A percentile compares a stretch with the other conserved stretches of the same genome.
Conservation (phyloP, 805 yeast species). For the Ogataea angusta region DNA sequence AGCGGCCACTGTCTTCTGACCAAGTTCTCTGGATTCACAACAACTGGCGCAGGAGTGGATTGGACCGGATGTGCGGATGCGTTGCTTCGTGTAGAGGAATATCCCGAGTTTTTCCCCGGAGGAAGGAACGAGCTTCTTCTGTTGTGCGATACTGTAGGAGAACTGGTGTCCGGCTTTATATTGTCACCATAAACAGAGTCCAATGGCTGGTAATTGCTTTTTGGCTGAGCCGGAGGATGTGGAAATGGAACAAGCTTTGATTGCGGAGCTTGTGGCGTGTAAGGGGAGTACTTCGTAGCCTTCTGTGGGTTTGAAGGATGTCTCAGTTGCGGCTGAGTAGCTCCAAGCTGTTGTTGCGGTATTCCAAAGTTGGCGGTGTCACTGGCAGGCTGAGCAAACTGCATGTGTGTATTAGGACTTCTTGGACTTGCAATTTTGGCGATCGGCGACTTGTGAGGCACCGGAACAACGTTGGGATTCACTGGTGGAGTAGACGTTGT, state of each 20-base stretch:
- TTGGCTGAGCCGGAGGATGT: not conserved
- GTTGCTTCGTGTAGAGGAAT: not conserved
- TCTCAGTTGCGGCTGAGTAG: slow-evolving; percentile 2
- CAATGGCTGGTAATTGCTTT: slow-evolving; percentile 12
- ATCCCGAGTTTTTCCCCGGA: slow-evolving; percentile 9
- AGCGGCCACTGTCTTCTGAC: slow-evolving; percentile 69
- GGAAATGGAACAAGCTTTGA: slow-evolving; percentile 8
- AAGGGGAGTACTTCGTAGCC: slow-evolving; percentile 20
- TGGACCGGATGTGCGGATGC: slow-evolving; percentile 5
- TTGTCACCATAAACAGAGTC: slow-evolving; percentile 22
- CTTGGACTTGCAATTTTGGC: slow-evolving; percentile 16
- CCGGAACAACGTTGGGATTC: slow-evolving; percentile 30
- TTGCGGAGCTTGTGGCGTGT: slow-evolving; percentile 9
- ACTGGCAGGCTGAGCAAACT: not conserved
- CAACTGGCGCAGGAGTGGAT: slow-evolving; percentile 34
- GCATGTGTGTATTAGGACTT: not conserved
- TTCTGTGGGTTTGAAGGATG: not conserved
- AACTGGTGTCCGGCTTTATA: slow-evolving; percentile 16
- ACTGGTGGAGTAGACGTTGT: slow-evolving; percentile 21
- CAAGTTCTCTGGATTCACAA: slow-evolving; percentile 53
- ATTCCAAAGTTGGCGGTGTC: not conserved
- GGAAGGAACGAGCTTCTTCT: slow-evolving; percentile 19
- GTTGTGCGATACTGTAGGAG: slow-evolving; percentile 10
- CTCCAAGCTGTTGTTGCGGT: slow-evolving; percentile 2
- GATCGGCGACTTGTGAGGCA: slow-evolving; percentile 26